These are phyloP conservation scores for Clohesyomyces aquaticus DNA, from an alignment of 495 filamentous ascomycete genomes.

Conservation along the genomic window DNA sequence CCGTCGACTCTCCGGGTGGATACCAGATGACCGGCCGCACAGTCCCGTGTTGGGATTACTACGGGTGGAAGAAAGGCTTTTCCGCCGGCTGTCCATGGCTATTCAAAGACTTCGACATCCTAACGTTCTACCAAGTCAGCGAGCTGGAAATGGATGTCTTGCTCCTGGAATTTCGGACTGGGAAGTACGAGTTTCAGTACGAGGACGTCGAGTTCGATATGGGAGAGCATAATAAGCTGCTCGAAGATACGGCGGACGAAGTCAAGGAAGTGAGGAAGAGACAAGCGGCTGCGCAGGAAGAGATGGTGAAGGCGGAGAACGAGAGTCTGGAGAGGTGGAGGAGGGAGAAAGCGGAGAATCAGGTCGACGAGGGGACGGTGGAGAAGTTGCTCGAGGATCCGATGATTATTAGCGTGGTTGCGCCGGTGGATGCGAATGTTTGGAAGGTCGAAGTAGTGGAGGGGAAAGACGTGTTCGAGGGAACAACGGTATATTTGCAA, in stretches of 20 bases:
- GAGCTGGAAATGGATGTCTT: slow-evolving; percentile 41
- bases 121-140: slow-evolving; percentile 58
- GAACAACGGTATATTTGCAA: slow-evolving; percentile 3
- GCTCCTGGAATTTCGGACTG: slow-evolving; percentile 25
- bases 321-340: slow-evolving; percentile 53
- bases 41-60: slow-evolving; percentile 59
- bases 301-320: slow-evolving; percentile 54
- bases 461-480: slow-evolving; percentile 44
- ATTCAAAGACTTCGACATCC: slow-evolving; percentile 61
- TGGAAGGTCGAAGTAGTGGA: slow-evolving; percentile 60
- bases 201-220: slow-evolving; percentile 58
- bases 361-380: slow-evolving; percentile 50
- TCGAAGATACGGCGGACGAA: slow-evolving; percentile 50
- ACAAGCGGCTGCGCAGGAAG: slow-evolving; percentile 52
- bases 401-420: slow-evolving; percentile 49
- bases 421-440: slow-evolving; percentile 59
- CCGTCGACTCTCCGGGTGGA: slow-evolving; percentile 62
- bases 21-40: slow-evolving; percentile 61
- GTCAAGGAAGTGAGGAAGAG: slow-evolving; percentile 49
- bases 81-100: slow-evolving; percentile 55
- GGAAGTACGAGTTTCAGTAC: slow-evolving; percentile 55
- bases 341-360: slow-evolving; percentile 53
- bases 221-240: slow-evolving; percentile 55
- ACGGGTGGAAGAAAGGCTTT: slow-evolving; percentile 56
- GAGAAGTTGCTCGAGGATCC: slow-evolving; percentile 53